Percentiles rank a stretch among this genome's conserved stretches.
Conservation (phyloP, 2,329 filamentous ascomycete genomes). For the Beauveria sp. region DNA sequence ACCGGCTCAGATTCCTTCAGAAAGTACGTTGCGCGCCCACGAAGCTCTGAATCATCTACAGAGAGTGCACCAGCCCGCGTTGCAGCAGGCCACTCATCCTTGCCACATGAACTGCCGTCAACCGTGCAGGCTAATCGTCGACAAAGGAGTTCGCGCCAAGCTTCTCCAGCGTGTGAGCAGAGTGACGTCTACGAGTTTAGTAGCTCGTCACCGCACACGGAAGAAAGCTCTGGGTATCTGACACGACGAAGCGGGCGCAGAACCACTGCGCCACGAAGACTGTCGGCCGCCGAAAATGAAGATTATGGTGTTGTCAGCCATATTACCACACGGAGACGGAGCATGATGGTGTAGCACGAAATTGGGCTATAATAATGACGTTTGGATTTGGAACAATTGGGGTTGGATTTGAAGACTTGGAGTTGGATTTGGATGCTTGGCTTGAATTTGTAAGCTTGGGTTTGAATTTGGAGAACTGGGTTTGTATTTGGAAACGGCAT, state of each 20-base stretch:
- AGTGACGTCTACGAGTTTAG: constrained; percentile 49
- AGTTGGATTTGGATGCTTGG: no score
- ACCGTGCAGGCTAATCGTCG: background rate
- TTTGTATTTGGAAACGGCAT: constrained; percentile 10
- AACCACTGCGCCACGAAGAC: constrained; percentile 28
- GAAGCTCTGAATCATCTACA: background rate
- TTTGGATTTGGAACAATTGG: constrained; percentile 9
- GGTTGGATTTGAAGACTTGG: no score
- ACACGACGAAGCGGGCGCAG: constrained; percentile 23
- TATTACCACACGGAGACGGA: constrained; percentile 39
- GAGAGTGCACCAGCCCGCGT: background rate
- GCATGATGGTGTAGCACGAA: constrained; percentile 47
- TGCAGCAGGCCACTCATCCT: background rate
- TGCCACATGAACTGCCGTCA: background rate
- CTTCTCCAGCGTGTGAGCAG: background rate
- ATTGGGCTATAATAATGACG: background rate
- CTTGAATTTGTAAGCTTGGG: background rate
- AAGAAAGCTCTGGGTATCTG: constrained; percentile 18
- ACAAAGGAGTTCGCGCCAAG: background rate
- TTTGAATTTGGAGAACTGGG: background rate
- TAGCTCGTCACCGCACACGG: constrained; percentile 32
- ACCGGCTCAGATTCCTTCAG: constrained; percentile 24
- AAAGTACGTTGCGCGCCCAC: constrained; percentile 13
- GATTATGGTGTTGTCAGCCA: constrained; percentile 18
- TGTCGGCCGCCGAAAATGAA: constrained; percentile 31